A percentile compares a stretch with the other conserved stretches of the same genome.
Conservation (phyloP, 371 early-diverging fungal species). For the Parasitella parasitica region DNA sequence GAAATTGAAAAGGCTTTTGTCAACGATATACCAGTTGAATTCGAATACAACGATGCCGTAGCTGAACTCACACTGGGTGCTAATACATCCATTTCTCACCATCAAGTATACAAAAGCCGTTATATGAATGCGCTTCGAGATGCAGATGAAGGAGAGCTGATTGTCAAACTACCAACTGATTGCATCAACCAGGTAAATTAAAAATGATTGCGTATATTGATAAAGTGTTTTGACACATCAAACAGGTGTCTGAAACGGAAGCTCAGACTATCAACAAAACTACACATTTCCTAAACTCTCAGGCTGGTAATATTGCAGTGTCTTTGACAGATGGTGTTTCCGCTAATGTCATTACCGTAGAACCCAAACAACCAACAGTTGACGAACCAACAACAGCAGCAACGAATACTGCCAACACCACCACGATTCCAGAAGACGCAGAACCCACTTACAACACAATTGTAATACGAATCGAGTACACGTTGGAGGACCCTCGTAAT, state of each 20-base stretch:
- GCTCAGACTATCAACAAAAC: conserved; percentile 25
- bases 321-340: no score
- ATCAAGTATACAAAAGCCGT: conserved; percentile 58
- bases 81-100: conserved; percentile 54
- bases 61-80: conserved; percentile 48
- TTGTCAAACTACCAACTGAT: conserved; percentile 57
- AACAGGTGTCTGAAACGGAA: conserved; percentile 28
- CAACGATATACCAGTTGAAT: conserved; percentile 54
- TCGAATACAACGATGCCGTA: conserved; percentile 53
- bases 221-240: conserved; percentile 7
- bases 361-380: not conserved
- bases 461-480: conserved; percentile 53
- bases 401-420: no score
- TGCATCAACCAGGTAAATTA: conserved; percentile 40
- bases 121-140: conserved; percentile 60
- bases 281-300: not conserved
- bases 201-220: no score
- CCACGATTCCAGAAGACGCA: not conserved
- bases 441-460: conserved; percentile 39
- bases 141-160: conserved; percentile 69
- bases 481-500: conserved; percentile 49
- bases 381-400: not conserved
- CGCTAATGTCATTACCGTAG: not conserved
- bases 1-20: conserved; percentile 61
- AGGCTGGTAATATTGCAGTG: conserved; percentile 21